phyloP scores from a whole-genome alignment of 83 land plant species.

The Diphasiastrum complanatum region DNA sequence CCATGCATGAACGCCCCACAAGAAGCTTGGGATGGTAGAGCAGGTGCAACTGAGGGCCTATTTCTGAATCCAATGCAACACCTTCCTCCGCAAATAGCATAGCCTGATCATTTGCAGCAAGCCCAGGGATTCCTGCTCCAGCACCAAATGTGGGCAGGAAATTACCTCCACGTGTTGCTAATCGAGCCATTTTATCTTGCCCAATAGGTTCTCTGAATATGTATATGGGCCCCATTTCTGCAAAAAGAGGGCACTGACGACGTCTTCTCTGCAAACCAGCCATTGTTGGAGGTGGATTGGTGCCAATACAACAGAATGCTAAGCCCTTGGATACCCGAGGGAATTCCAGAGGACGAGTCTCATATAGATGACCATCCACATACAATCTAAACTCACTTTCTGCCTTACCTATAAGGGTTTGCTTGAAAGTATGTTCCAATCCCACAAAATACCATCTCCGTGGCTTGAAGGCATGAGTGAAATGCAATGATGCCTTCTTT shows the following conservation, averaged over 20 bases:
- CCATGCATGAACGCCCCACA: conserved; percentile 78
- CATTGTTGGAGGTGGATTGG: conserved; percentile 97
- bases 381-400: conserved; percentile 93
- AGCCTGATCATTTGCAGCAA: conserved; percentile 54
- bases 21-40: conserved; percentile 89
- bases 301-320: conserved; percentile 93
- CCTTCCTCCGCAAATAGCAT: conserved; percentile 67
- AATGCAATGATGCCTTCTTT: conserved; percentile 85
- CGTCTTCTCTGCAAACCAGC: conserved; percentile 93
- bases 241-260: conserved; percentile 92
- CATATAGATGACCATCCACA: conserved; percentile 76
- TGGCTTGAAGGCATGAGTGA: conserved; percentile 88
- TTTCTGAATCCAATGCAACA: conserved; percentile 58
- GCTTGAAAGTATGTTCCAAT: conserved; percentile 76
- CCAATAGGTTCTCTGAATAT: conserved; percentile 96
- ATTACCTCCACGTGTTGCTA: conserved; percentile 93
- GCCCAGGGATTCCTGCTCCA: conserved; percentile 80
- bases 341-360: conserved; percentile 83
- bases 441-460: conserved; percentile 96
- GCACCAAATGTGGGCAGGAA: conserved; percentile 75
- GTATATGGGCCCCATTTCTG: conserved; percentile 96
- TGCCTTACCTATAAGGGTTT: conserved; percentile 70
- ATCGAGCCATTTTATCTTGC: conserved; percentile 68
- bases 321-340: conserved; percentile 88
- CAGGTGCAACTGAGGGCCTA: conserved; percentile 72